Conservation (phyloP, 805 yeast species). For the Komagataella pastoris region DNA sequence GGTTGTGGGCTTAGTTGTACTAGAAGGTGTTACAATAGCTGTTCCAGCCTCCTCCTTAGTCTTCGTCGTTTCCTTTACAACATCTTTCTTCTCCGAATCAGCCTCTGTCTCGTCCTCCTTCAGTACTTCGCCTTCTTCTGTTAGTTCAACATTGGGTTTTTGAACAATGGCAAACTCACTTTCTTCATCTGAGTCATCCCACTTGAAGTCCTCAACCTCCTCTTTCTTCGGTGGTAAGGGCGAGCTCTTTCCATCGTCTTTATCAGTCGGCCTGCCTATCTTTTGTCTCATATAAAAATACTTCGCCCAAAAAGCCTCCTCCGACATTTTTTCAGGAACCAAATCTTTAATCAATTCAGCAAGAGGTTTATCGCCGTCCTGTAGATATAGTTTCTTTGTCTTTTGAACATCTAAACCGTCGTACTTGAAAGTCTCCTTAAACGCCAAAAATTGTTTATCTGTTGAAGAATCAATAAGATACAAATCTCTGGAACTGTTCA, state of each 20-base stretch:
- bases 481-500: slow-evolving; percentile 34
- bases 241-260: slow-evolving; percentile 31
- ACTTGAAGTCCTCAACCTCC: slow-evolving; percentile 37
- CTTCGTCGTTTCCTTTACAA: not conserved
- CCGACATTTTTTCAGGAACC: slow-evolving; percentile 52
- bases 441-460: slow-evolving; percentile 8
- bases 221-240: slow-evolving; percentile 28
- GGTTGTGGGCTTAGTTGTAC: not conserved
- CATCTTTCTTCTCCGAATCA: slow-evolving; percentile 2
- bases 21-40: not conserved
- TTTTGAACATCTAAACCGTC: slow-evolving; percentile 9
- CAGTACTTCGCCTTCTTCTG: slow-evolving; percentile 1
- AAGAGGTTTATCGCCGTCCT: slow-evolving; percentile 1
- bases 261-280: slow-evolving; percentile 45
- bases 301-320: slow-evolving; percentile 60
- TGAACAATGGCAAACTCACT: slow-evolving; percentile 13
- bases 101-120: slow-evolving; percentile 3
- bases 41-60: not conserved
- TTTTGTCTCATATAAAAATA: slow-evolving; percentile 43
- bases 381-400: slow-evolving; percentile 4
- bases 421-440: slow-evolving; percentile 16
- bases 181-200: slow-evolving; percentile 39
- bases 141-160: slow-evolving; percentile 6
- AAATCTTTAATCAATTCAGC: slow-evolving; percentile 12
- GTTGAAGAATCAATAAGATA: slow-evolving; percentile 19